Evolutionary conservation across 495 filamentous ascomycete genomes (phyloP).

Genomic region (Xylaria intraflava): DNA sequence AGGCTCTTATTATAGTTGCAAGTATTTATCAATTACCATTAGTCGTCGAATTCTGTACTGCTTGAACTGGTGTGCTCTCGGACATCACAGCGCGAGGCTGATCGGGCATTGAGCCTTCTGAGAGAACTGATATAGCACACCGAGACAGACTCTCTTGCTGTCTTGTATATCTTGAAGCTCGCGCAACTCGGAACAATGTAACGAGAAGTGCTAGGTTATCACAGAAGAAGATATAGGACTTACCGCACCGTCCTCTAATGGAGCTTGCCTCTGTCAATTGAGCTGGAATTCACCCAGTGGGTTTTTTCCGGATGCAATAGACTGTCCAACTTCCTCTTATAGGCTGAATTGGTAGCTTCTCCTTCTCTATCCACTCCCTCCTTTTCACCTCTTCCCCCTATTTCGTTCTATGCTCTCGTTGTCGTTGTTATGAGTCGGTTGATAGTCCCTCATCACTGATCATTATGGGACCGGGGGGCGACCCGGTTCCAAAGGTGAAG

Average conservation of each 20-base stretch:
- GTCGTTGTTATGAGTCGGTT: neutral
- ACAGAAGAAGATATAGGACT: neutral
- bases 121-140: too few species aligned
- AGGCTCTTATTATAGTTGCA: neutral
- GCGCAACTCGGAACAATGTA: neutral
- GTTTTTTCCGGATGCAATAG: neutral
- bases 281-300: neutral
- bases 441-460: neutral
- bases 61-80: neutral
- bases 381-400: too few species aligned
- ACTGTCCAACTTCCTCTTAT: neutral
- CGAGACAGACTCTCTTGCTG: neutral
- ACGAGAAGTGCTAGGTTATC: neutral
- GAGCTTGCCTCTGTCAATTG: neutral
- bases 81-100: neutral
- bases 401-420: neutral
- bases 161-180: neutral
- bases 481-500: neutral
- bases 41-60: neutral
- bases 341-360: neutral
- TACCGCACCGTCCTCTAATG: neutral
- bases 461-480: neutral
- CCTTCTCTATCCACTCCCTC: too few species aligned
- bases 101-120: neutral
- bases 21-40: neutral